phyloP scores from a whole-genome alignment of 1,139 yeast species.

The Kodamaea alishanica region DNA sequence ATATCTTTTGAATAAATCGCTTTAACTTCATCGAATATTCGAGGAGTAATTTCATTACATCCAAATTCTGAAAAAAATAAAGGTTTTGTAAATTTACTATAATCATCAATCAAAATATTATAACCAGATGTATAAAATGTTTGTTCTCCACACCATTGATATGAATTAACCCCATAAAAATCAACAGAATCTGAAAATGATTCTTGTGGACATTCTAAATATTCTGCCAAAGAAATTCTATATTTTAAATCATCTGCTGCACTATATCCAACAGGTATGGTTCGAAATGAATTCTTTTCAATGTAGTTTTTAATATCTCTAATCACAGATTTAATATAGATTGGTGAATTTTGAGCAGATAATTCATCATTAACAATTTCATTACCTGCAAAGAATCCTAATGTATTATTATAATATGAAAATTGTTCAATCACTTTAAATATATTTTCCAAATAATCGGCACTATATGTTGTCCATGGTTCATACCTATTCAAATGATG shows the following conservation, averaged over 20 bases:
- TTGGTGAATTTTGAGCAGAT: constrained; percentile 68
- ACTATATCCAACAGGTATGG: constrained; percentile 89
- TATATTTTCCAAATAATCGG: constrained; percentile 66
- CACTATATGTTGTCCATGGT: constrained; percentile 81
- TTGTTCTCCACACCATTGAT: constrained; percentile 96
- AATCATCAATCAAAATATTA: constrained; percentile 67
- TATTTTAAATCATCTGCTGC: constrained; percentile 88
- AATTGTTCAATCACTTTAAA: constrained; percentile 81
- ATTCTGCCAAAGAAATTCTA: constrained; percentile 72
- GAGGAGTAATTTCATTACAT: constrained; percentile 79
- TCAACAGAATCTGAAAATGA: constrained; percentile 65
- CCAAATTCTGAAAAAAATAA: constrained; percentile 86
- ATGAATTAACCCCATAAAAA: constrained; percentile 92
- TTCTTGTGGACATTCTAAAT: constrained; percentile 71
- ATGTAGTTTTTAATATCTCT: constrained; percentile 79
- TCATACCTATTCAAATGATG: constrained; percentile 84
- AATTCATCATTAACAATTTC: constrained; percentile 79
- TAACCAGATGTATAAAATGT: constrained; percentile 83
- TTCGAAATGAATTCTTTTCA: constrained; percentile 52
- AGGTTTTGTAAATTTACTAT: constrained; percentile 66
- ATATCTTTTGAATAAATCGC: constrained; percentile 69
- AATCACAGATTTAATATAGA: constrained; percentile 71
- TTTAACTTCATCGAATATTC: constrained; percentile 74
- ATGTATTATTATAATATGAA: constrained; percentile 77
- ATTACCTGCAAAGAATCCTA: constrained; percentile 94